Evolutionary conservation across 768 basidiomycete genomes (phyloP), one percentile per base, ranked within the genome.

Genomic region (Psilocybe cubensis): DNA sequence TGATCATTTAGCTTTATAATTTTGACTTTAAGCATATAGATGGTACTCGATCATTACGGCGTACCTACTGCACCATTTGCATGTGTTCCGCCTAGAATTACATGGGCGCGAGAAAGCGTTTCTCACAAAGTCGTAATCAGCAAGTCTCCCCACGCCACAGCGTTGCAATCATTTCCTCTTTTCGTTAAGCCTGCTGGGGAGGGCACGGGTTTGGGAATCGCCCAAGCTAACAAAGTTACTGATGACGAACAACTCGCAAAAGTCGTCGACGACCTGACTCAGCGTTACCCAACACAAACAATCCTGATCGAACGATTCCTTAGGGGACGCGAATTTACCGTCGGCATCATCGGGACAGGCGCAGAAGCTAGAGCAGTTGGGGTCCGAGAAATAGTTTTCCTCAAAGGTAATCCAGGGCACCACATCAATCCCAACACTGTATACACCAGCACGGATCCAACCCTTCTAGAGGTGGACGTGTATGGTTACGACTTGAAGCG

Each of bases 221-320:
- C 40, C 9, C 59, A 57, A 24, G 51, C 53, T 1, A 68, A 63
- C 46, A 70, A 68, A 47, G 61, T 64, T 9, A 40, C 23, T 21
- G 57, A 65, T 44, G 14, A 40, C 17, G 33, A 57, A 23, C 47
- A 68, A 44, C 54, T 68, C 1, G 35, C 28, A 42, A 20, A 52
- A 28, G 58, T 60, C 6, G 27, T 65, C 5, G 51, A 68, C 4
- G 52, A 51, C 18, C 14, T 65, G 7, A 55, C 60, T 11, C 17
- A 29, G 25, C 57, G 57, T 53, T 67, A 64, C 44, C 68, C 68
- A 1, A 50, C 49, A 11, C 61, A 70, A 47, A 40, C 59, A n/a
- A 63, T 68, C 28, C 38, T 68, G 14, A 49, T 70, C 28, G 68
- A 70, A 54, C 43, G 56, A 20, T 70, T 70, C 48, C 63, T 70